phyloP scores from a whole-genome alignment of 768 basidiomycete species.

The Pleurotus tuber-regium region DNA sequence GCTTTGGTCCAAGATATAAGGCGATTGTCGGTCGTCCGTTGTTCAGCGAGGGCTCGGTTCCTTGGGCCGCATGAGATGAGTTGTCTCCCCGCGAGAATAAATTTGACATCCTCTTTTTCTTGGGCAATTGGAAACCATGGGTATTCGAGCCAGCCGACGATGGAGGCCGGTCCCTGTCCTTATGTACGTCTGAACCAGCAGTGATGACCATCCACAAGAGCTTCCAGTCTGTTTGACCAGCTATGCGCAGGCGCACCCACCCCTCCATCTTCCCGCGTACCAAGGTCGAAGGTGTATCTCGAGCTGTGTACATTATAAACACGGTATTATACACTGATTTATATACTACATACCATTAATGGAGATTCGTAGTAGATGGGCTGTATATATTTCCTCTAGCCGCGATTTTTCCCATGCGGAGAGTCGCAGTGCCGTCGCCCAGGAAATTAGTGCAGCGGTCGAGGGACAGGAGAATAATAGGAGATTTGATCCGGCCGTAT shows the following conservation, averaged over 20 bases:
- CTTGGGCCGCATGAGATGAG: conserved; percentile 22
- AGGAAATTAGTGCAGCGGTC: conserved; percentile 69
- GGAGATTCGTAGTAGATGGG: conserved; percentile 85
- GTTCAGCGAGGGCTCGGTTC: conserved; percentile 20
- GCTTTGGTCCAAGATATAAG: conserved; percentile 62
- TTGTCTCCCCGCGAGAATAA: conserved; percentile 56
- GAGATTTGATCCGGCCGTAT: conserved; percentile 91
- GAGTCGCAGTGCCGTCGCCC: conserved; percentile 89
- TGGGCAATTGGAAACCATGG: conserved; percentile 19
- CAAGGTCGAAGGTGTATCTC: conserved; percentile 59
- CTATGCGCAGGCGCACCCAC: conserved; percentile 84
- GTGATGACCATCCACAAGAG: conserved; percentile 79
- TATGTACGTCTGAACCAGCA: too few relatives aligned
- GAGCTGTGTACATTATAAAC: conserved; percentile 29
- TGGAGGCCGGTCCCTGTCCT: conserved; percentile 23
- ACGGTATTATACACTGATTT: conserved; percentile 3
- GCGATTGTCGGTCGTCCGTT: conserved; percentile 36
- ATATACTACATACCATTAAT: conserved; percentile 35
- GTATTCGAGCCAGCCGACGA: conserved; percentile 21
- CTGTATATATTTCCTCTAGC: conserved; percentile 96
- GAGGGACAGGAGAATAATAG: conserved; percentile 85
- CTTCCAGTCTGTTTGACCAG: conserved; percentile 99
- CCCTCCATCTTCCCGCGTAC: conserved; percentile 80
- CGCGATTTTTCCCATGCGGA: conserved; percentile 94
- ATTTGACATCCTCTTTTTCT: conserved; percentile 64